Percentiles rank a stretch among this genome's conserved stretches.
These are phyloP conservation scores for Collybiopsis luxurians DNA, from an alignment of 768 basidiomycete species.

Conservation along the genomic window DNA sequence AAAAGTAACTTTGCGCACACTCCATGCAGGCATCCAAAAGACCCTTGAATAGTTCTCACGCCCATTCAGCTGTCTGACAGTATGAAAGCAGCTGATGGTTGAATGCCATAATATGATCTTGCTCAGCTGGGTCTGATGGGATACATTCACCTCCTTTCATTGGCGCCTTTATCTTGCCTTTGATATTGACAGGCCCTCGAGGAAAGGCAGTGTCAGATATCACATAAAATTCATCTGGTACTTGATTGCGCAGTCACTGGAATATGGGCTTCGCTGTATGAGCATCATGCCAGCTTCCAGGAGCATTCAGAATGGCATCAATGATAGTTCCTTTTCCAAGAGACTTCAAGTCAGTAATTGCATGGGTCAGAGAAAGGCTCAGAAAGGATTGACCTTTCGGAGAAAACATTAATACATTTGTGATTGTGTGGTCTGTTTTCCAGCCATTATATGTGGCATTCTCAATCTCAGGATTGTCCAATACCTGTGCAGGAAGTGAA, in stretches of 20 bases:
- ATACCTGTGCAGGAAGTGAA: no score
- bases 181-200: slow-evolving; percentile 14
- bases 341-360: no score
- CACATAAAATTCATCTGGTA: slow-evolving; percentile 26
- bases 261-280: no score
- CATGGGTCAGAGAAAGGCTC: neutral
- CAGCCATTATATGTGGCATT: no score
- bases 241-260: no score
- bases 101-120: no score
- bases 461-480: no score
- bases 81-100: slow-evolving; percentile 26
- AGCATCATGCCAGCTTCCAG: no score
- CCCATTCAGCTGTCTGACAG: slow-evolving; percentile 51
- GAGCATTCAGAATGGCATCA: no score
- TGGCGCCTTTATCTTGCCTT: slow-evolving; percentile 22
- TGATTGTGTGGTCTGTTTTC: slow-evolving; percentile 22
- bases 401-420: slow-evolving; percentile 22
- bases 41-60: slow-evolving; percentile 40
- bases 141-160: slow-evolving; percentile 19
- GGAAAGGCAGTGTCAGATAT: slow-evolving; percentile 34
- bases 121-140: slow-evolving; percentile 4
- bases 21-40: slow-evolving; percentile 41
- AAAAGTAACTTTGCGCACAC: no score
- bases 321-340: no score
- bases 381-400: slow-evolving; percentile 15